Percentiles rank a stretch among this genome's conserved stretches.
phyloP scores from a whole-genome alignment of 257 asterid species.

The Cynanchum wilfordii region DNA sequence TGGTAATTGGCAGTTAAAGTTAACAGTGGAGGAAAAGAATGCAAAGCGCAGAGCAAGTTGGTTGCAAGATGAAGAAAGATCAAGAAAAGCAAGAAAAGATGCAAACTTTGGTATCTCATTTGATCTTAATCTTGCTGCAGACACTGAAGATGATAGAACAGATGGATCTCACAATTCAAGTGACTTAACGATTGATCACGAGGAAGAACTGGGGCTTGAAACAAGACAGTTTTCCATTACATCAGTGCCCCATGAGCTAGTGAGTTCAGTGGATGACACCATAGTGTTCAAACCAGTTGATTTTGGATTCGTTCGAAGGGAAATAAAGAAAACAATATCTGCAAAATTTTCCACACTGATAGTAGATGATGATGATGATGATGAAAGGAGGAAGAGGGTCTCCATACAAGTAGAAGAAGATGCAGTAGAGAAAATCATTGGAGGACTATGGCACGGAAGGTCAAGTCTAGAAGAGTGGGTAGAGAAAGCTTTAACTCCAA shows the following conservation, averaged over 20 bases:
- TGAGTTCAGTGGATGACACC: slow-evolving; percentile 55
- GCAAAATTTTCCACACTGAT: slow-evolving; percentile 40
- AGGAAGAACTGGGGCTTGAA: slow-evolving; percentile 48
- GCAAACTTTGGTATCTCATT: slow-evolving; percentile 40
- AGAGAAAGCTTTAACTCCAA: slow-evolving; percentile 49
- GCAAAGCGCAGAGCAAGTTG: slow-evolving; percentile 50
- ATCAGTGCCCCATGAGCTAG: slow-evolving; percentile 68
- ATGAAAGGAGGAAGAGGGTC: slow-evolving; percentile 5
- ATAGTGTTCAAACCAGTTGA: slow-evolving; percentile 70
- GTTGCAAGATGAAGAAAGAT: slow-evolving; percentile 42
- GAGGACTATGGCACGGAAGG: slow-evolving; percentile 68
- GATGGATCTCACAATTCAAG: slow-evolving; percentile 77
- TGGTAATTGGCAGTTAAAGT: slow-evolving; percentile 56
- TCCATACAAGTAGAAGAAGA: slow-evolving; percentile 57
- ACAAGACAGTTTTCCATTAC: slow-evolving; percentile 40
- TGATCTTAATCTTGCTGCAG: slow-evolving; percentile 63
- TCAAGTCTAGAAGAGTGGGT: slow-evolving; percentile 64
- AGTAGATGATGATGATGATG: slow-evolving; percentile 34
- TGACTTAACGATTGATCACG: slow-evolving; percentile 68
- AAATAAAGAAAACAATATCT: slow-evolving; percentile 68
- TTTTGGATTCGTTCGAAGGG: slow-evolving; percentile 46
- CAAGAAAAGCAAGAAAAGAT: slow-evolving; percentile 39
- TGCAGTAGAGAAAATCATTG: slow-evolving; percentile 57
- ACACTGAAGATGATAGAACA: slow-evolving; percentile 40
- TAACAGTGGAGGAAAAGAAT: slow-evolving; percentile 48